Conservation (phyloP, 2,329 filamentous ascomycete species). For the Blastomyces gilchristii region DNA sequence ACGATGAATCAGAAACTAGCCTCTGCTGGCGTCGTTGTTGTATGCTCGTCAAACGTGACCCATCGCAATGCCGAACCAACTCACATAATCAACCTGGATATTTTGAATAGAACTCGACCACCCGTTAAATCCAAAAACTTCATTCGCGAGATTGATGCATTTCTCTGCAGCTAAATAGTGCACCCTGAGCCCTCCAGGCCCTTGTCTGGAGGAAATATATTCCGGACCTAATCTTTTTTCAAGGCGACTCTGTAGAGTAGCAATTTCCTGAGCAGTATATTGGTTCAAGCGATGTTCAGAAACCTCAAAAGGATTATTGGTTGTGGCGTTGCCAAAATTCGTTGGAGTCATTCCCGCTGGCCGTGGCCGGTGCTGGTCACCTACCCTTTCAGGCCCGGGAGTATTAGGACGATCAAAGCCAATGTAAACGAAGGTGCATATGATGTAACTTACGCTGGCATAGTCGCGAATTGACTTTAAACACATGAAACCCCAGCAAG, state of each 20-base stretch:
- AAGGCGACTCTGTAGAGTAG: conserved; percentile 72
- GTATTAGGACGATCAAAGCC: not conserved
- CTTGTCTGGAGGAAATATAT: conserved; percentile 79
- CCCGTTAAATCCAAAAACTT: conserved; percentile 93
- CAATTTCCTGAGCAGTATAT: conserved; percentile 85
- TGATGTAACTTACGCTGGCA: conserved; percentile 5
- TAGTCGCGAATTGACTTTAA: not conserved
- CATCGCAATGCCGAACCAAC: conserved; percentile 17
- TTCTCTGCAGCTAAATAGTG: conserved; percentile 96
- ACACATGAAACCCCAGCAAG: not conserved
- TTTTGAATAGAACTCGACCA: conserved; percentile 96
- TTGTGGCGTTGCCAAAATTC: conserved; percentile 27
- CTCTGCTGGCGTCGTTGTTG: not conserved
- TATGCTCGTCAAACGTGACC: not conserved
- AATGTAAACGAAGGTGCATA: not conserved
- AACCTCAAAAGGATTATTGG: conserved; percentile 84
- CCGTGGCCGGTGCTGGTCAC: conserved; percentile 53
- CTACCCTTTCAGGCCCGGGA: conserved; percentile 42
- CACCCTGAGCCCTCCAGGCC: conserved; percentile 73
- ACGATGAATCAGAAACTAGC: not conserved
- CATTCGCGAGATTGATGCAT: conserved; percentile 86
- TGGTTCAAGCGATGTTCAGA: conserved; percentile 56
- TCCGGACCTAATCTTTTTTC: conserved; percentile 93
- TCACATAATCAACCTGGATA: conserved; percentile 82
- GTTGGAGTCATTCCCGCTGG: conserved; percentile 33